Evolutionary conservation across 2,329 filamentous ascomycete genomes (phyloP).

Genomic region (Chaetomiaceae sp.): DNA sequence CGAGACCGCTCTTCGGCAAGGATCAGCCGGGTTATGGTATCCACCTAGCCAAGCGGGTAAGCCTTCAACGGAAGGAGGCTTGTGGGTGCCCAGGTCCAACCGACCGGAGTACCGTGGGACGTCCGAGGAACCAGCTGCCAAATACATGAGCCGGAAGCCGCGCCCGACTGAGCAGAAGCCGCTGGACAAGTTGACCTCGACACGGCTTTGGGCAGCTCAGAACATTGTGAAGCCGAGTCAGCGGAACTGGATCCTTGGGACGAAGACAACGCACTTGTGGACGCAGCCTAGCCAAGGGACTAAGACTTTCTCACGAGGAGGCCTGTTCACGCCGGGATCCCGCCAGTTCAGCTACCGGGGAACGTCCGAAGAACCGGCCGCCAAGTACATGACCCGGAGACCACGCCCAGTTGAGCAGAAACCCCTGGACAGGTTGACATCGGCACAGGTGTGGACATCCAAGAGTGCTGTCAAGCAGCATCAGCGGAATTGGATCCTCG

Average conservation of each 20-base stretch:
- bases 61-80: background rate
- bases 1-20: slow-evolving; percentile 11
- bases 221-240: slow-evolving; percentile 1
- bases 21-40: slow-evolving; percentile 24
- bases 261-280: background rate
- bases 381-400: slow-evolving; percentile 30
- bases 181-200: slow-evolving; percentile 28
- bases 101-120: slow-evolving; percentile 30
- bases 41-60: background rate
- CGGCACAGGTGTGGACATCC: slow-evolving; percentile 28
- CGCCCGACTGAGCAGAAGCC: slow-evolving; percentile 26
- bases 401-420: slow-evolving; percentile 25
- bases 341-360: slow-evolving; percentile 28
- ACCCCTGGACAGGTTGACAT: slow-evolving; percentile 28
- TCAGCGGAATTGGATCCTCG: slow-evolving; percentile 30
- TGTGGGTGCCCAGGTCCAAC: slow-evolving; percentile 3
- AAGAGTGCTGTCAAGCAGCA: background rate
- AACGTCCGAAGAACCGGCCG: slow-evolving; percentile 32
- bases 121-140: slow-evolving; percentile 32
- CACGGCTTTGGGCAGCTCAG: slow-evolving; percentile 26
- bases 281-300: background rate
- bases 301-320: background rate
- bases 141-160: slow-evolving; percentile 29
- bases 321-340: slow-evolving; percentile 6
- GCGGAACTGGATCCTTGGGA: slow-evolving; percentile 29